A percentile compares a stretch with the other conserved stretches of the same genome.
Conservation (phyloP, 2,329 filamentous ascomycete genomes). For the Elsinoe fawcettii region DNA sequence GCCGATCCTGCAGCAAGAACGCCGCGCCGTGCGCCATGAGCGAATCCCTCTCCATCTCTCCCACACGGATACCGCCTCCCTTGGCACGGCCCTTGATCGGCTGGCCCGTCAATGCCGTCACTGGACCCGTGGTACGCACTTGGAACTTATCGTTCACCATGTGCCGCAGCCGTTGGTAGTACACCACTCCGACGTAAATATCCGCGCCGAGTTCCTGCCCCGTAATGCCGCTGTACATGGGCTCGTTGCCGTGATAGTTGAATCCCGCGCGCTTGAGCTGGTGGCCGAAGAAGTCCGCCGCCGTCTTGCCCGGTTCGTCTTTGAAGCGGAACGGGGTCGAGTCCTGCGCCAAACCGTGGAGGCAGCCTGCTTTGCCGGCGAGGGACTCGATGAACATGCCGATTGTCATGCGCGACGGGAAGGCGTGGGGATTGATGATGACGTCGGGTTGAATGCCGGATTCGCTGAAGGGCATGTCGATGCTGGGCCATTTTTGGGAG, state of each 20-base stretch:
- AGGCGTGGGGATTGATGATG: constrained; percentile 99
- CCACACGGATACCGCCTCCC: constrained; percentile 96
- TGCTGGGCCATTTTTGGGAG: constrained; percentile 88
- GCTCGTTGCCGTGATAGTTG: constrained; percentile 97
- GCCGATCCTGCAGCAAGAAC: constrained; percentile 86
- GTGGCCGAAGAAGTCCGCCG: constrained; percentile 89
- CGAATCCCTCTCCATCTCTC: constrained; percentile 97
- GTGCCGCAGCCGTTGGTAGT: constrained; percentile 95
- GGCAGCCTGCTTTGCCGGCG: constrained; percentile 85
- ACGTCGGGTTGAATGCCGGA: constrained; percentile 93
- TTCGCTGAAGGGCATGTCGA: constrained; percentile 96
- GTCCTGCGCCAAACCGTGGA: constrained; percentile 94
- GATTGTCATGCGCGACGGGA: constrained; percentile 99
- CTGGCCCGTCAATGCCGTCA: constrained; percentile 84
- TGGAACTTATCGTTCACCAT: constrained; percentile 99
- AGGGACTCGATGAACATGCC: constrained; percentile 98
- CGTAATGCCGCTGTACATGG: constrained; percentile 96
- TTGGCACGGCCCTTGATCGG: constrained; percentile 95
- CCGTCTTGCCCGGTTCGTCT: constrained; percentile 74
- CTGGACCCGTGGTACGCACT: constrained; percentile 88
- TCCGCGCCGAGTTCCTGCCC: constrained; percentile 89
- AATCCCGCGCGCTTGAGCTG: constrained; percentile 92
- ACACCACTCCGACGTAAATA: constrained; percentile 94
- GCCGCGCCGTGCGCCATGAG: constrained; percentile 91
- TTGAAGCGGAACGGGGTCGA: constrained; percentile 86